phyloP scores from a whole-genome alignment of 352 stramenopile species.

The Phytophthora macrochlamydospora region DNA sequence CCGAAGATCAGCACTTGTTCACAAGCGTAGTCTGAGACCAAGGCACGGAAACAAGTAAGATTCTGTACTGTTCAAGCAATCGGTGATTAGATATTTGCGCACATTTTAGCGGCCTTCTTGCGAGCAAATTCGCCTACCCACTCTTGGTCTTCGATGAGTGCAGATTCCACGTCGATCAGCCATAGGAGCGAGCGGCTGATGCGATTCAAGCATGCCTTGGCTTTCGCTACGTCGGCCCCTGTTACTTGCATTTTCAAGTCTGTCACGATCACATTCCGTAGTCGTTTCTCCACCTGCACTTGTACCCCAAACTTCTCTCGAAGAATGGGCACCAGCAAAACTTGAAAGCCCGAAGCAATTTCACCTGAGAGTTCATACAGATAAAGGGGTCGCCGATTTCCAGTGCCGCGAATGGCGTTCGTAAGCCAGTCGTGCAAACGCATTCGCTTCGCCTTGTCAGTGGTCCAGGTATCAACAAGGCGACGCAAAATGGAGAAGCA shows the following conservation, averaged over 20 bases:
- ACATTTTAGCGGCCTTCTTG: conserved; percentile 45
- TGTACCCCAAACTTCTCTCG: conserved; percentile 58
- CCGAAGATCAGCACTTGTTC: conserved; percentile 63
- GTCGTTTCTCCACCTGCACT: conserved; percentile 60
- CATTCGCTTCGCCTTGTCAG: conserved; percentile 77
- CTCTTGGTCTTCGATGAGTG: conserved; percentile 47
- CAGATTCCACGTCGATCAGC: conserved; percentile 52
- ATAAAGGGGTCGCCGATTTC: conserved; percentile 57
- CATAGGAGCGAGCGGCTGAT: conserved; percentile 61
- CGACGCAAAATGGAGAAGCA: conserved; percentile 67
- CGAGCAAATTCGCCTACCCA: conserved; percentile 39
- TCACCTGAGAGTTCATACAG: conserved; percentile 66
- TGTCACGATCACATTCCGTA: conserved; percentile 67
- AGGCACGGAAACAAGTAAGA: neutral
- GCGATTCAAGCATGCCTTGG: conserved; percentile 49
- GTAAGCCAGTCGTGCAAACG: conserved; percentile 72
- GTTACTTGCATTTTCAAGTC: conserved; percentile 59
- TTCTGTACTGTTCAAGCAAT: conserved; percentile 7
- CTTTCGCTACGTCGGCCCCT: conserved; percentile 25
- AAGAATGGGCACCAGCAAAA: conserved; percentile 67
- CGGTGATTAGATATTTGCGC: conserved; percentile 31
- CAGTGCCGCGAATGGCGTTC: conserved; percentile 64
- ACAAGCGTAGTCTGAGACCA: conserved; percentile 21
- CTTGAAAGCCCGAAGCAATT: conserved; percentile 64
- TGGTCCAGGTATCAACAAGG: conserved; percentile 70